Conservation (phyloP, 371 early-diverging fungal genomes). For the Lichtheimia corymbifera region DNA sequence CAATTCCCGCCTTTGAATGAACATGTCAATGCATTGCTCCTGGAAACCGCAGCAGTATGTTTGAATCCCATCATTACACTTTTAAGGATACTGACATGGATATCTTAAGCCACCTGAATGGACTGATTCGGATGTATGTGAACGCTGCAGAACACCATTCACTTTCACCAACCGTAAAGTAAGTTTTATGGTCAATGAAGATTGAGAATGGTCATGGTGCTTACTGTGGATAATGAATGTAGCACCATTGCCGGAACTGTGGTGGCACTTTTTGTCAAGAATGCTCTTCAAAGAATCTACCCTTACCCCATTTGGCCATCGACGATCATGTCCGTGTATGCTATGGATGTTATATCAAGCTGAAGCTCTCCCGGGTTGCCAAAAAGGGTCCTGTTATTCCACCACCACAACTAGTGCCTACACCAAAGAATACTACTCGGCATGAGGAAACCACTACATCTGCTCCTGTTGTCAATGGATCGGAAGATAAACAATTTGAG, state of each 20-base stretch:
- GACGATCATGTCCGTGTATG: slow-evolving; percentile 91
- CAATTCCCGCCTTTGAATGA: slow-evolving; percentile 60
- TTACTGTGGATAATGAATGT: slow-evolving; percentile 3
- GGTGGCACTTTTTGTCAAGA: slow-evolving; percentile 90
- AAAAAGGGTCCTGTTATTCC: slow-evolving; percentile 12
- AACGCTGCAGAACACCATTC: slow-evolving; percentile 87
- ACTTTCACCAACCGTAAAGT: slow-evolving; percentile 91
- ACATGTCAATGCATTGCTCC: slow-evolving; percentile 51
- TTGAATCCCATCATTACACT: background rate
- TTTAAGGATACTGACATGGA: background rate
- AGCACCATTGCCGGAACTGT: slow-evolving; percentile 96
- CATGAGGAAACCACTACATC: slow-evolving; percentile 12
- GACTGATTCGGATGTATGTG: slow-evolving; percentile 92
- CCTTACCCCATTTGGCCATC: slow-evolving; percentile 86
- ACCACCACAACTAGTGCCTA: slow-evolving; percentile 10
- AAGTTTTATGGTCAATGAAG: background rate
- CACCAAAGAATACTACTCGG: slow-evolving; percentile 5
- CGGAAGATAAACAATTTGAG: slow-evolving; percentile 60
- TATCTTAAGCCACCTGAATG: slow-evolving; percentile 86
- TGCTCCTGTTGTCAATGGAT: background rate
- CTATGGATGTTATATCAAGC: slow-evolving; percentile 81
- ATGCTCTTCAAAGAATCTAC: slow-evolving; percentile 83
- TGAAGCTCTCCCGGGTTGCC: slow-evolving; percentile 47
- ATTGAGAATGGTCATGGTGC: background rate
- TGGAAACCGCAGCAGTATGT: slow-evolving; percentile 73